Evolutionary conservation across 2,329 filamentous ascomycete genomes (phyloP).

Genomic region (Exophiala viscosa): DNA sequence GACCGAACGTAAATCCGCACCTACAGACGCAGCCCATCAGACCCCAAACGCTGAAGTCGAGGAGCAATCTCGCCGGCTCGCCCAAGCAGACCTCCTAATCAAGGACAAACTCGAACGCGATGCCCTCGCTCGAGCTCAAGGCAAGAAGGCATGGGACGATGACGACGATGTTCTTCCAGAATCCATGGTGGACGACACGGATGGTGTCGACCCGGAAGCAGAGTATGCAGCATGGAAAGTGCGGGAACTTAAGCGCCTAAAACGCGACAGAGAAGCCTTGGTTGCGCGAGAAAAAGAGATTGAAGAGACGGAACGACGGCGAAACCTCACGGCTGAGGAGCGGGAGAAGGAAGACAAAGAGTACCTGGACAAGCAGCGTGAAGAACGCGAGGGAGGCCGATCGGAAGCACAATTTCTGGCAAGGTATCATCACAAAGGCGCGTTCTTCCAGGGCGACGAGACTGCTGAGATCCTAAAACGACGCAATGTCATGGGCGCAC

Average conservation of each 20-base stretch:
- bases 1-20: constrained; percentile 48
- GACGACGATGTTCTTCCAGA: constrained; percentile 61
- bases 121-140: constrained; percentile 67
- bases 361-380: constrained; percentile 71
- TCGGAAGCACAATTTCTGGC: constrained; percentile 89
- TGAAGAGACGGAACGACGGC: constrained; percentile 82
- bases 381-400: constrained; percentile 67
- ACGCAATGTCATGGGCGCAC: constrained; percentile 79
- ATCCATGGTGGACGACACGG: constrained; percentile 81
- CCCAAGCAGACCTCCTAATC: constrained; percentile 72
- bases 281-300: constrained; percentile 78
- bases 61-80: constrained; percentile 58
- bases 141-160: constrained; percentile 88
- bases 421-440: constrained; percentile 94
- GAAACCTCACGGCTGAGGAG: constrained; percentile 82
- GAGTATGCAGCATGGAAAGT: constrained; percentile 93
- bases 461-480: constrained; percentile 70
- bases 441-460: constrained; percentile 84
- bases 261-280: constrained; percentile 79
- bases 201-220: constrained; percentile 79
- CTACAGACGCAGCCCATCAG: constrained; percentile 1
- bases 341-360: constrained; percentile 78
- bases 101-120: constrained; percentile 86
- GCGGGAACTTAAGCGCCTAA: constrained; percentile 82
- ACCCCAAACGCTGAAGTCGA: constrained; percentile 41